phyloP scores from a whole-genome alignment of 495 filamentous ascomycete genomes.

The Hypoxylon rickii region DNA sequence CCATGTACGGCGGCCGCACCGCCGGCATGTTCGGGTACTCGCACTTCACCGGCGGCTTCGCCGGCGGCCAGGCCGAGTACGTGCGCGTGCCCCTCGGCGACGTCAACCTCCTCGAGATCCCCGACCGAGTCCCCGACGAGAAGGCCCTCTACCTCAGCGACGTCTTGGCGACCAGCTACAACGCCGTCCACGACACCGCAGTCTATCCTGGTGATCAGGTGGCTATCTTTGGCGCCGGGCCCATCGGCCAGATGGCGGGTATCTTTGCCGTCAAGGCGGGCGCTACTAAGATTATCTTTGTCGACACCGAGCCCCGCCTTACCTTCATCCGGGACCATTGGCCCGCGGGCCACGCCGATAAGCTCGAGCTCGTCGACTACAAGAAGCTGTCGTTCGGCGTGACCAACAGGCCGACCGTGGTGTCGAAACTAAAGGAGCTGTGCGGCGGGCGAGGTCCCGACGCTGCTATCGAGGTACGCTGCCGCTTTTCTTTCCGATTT shows the following conservation, averaged over 20 bases:
- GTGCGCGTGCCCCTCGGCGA: constrained; percentile 83
- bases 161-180: constrained; percentile 77
- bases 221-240: constrained; percentile 79
- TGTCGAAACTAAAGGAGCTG: constrained; percentile 73
- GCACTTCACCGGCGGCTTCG: constrained; percentile 86
- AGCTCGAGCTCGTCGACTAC: constrained; percentile 51
- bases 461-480: constrained; percentile 67
- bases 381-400: constrained; percentile 52
- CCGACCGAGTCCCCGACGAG: constrained; percentile 83
- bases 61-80: constrained; percentile 89
- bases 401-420: constrained; percentile 62
- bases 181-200: constrained; percentile 81
- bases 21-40: constrained; percentile 77
- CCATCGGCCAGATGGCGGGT: constrained; percentile 81
- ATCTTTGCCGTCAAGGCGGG: constrained; percentile 74
- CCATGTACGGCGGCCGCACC: constrained; percentile 72
- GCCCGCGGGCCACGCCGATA: constrained; percentile 49
- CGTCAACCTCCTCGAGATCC: constrained; percentile 78
- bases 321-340: constrained; percentile 67
- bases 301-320: constrained; percentile 80
- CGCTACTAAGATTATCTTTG: constrained; percentile 75
- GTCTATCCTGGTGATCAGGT: constrained; percentile 80
- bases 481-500: not conserved
- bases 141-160: constrained; percentile 84
- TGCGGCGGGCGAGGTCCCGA: constrained; percentile 69